These are phyloP conservation scores for Simmondsia chinensis DNA, from an alignment of 148 eudicot species.

Conservation along the genomic window DNA sequence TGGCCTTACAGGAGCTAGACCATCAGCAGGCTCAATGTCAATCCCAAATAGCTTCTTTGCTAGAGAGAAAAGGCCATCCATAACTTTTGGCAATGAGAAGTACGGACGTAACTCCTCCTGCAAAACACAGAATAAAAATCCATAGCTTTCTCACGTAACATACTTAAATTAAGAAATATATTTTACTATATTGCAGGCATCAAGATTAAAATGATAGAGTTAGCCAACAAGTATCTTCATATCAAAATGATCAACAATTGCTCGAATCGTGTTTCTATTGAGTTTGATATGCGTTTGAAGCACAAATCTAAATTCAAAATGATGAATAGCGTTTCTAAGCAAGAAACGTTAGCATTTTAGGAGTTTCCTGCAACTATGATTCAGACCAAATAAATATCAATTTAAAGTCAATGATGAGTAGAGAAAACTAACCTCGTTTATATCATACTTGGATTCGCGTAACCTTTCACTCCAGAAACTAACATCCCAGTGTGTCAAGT, in stretches of 20 bases:
- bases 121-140: conserved; percentile 6
- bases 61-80: conserved; percentile 94
- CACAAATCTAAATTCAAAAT: too few relatives aligned
- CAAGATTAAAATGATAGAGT: too few relatives aligned
- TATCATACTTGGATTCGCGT: conserved; percentile 86
- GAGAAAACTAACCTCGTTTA: conserved; percentile 67
- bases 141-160: too few relatives aligned
- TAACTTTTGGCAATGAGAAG: conserved; percentile 93
- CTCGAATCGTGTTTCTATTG: too few relatives aligned
- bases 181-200: not conserved
- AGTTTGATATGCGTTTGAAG: too few relatives aligned
- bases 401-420: too few relatives aligned
- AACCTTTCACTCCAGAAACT: conserved; percentile 99
- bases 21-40: conserved; percentile 69
- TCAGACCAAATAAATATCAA: too few relatives aligned
- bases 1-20: conserved; percentile 77
- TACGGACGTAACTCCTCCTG: conserved; percentile 96
- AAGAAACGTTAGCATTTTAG: too few relatives aligned
- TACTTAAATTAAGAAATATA: not conserved
- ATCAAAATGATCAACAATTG: too few relatives aligned
- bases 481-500: conserved; percentile 77
- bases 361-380: too few relatives aligned
- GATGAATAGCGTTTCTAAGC: too few relatives aligned
- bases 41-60: conserved; percentile 77
- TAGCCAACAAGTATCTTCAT: too few relatives aligned